Evolutionary conservation across 257 asterid species (phyloP).

Genomic region (Solanum okadae): DNA sequence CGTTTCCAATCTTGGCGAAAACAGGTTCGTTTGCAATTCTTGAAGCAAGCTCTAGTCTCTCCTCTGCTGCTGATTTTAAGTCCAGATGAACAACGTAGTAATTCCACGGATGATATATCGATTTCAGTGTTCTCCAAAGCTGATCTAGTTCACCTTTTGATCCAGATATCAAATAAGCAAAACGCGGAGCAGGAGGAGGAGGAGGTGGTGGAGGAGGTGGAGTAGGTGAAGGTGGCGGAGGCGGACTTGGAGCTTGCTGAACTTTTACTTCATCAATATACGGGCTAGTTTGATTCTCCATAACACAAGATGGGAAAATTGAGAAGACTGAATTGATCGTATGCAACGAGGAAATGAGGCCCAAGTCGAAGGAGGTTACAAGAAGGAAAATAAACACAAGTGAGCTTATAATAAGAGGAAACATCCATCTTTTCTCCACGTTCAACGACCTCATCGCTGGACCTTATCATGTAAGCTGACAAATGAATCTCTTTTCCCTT

Average conservation of each 20-base stretch:
- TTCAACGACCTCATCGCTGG: slow-evolving; percentile 28
- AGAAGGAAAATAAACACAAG: slow-evolving; percentile 23
- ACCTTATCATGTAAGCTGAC: slow-evolving; percentile 3
- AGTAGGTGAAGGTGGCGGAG: slow-evolving; percentile 12
- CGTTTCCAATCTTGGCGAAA: slow-evolving; percentile 38
- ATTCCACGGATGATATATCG: slow-evolving; percentile 50
- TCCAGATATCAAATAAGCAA: slow-evolving; percentile 34
- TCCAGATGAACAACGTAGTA: slow-evolving; percentile 53
- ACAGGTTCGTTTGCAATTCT: slow-evolving; percentile 33
- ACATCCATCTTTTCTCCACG: slow-evolving; percentile 46
- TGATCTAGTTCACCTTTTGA: slow-evolving; percentile 40
- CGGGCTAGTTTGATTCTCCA: slow-evolving; percentile 14
- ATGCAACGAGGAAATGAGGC: slow-evolving; percentile 27
- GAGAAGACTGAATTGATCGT: slow-evolving; percentile 34
- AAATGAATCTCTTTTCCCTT: background rate
- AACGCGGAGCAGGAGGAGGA: slow-evolving; percentile 30
- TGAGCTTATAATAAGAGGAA: slow-evolving; percentile 31
- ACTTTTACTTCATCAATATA: slow-evolving; percentile 24
- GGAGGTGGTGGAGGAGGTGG: background rate
- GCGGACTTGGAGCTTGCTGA: slow-evolving; percentile 13
- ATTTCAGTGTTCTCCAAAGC: slow-evolving; percentile 47
- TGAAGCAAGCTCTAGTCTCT: slow-evolving; percentile 42
- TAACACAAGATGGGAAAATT: slow-evolving; percentile 15
- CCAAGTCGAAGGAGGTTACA: slow-evolving; percentile 32
- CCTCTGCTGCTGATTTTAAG: slow-evolving; percentile 35